A percentile compares a stretch with the other conserved stretches of the same genome.
Conservation (phyloP, 345 rosid genomes). For the Bruguiera sexangula region DNA sequence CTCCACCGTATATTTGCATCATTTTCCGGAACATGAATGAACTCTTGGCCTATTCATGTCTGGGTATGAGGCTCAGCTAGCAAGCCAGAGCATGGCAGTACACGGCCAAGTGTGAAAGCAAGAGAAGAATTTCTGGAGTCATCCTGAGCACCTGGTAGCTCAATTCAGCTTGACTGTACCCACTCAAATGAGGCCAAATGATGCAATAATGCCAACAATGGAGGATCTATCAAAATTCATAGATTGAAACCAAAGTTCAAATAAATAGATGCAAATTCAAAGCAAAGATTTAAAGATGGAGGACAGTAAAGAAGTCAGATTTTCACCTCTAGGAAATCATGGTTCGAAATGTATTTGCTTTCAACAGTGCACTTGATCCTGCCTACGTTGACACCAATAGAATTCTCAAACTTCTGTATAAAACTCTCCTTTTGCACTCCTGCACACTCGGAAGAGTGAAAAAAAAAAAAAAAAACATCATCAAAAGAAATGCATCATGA, state of each 20-base stretch:
- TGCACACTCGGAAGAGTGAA: slow-evolving; percentile 11
- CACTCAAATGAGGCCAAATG: too few relatives aligned
- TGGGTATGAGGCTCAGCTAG: too few relatives aligned
- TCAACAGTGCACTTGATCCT: slow-evolving; percentile 59
- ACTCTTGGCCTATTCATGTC: too few relatives aligned
- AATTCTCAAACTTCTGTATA: slow-evolving; percentile 21
- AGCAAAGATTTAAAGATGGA: background rate
- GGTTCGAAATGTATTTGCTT: slow-evolving; percentile 79
- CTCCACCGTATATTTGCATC: too few relatives aligned
- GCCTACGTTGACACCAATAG: slow-evolving; percentile 49
- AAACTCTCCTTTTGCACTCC: slow-evolving; percentile 36
- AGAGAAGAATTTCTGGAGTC: too few relatives aligned
- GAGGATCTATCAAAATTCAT: background rate
- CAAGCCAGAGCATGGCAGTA: too few relatives aligned
- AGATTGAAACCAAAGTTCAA: background rate
- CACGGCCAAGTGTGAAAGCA: too few relatives aligned
- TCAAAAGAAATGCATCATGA: background rate
- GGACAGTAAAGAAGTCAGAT: background rate
- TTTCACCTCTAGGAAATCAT: slow-evolving; percentile 70
- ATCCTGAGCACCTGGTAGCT: background rate
- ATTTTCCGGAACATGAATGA: too few relatives aligned
- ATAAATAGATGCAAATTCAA: background rate
- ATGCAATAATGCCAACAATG: too few relatives aligned
- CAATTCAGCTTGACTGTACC: too few relatives aligned
- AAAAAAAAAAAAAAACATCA: background rate